Evolutionary conservation across 768 basidiomycete species (phyloP), one percentile per base, ranked within the genome.

Genomic region (Macrolepiota dolichaula): DNA sequence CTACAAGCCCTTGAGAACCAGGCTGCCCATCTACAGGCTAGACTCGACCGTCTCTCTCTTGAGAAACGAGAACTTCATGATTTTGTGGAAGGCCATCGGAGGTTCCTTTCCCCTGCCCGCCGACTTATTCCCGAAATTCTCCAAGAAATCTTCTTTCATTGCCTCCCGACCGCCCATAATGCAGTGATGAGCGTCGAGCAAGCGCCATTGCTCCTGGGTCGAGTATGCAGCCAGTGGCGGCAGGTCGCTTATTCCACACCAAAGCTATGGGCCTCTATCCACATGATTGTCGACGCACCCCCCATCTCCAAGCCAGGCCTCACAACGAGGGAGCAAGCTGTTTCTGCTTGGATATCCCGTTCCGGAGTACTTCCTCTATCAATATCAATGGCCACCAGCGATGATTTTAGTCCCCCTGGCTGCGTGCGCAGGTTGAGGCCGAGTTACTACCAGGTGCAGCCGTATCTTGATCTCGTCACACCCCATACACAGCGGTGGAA

Each of bases 151-250:
- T 32, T 32, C 29, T 32, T 32, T 7, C 29, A 7, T 7, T 32
- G 29, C 29, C 29, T 32, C 29, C 29, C 29, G 7, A 32, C 29
- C 29, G 29, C 29, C 29, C 29, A 32, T 7, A 32, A 32, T 32
- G 7, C 29, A 32, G 29, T 32, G 29, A 32, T 32, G 29, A 7
- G 29, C 29, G 29, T 10, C 35, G n/a, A 15, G 9, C 35, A 53
- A n/a, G 51, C 61, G 24, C 65, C 65, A 1, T 38, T 66, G 44
- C 36, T 64, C 3, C 51, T 66, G 12, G 63, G 63, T 7, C 63
- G 24, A 12, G 50, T 66, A 6, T 66, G 60, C 44, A 53, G 54
- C 25, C 44, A 46, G 15, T 66, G 65, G 65, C 35, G 65, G 4
- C 56, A 46, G 29, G 32, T 66, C 15, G 63, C 61, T 25, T 52